These are phyloP conservation scores for Aureococcus anophagefferens DNA, from an alignment of 108 stramenopile genomes.

Conservation along the genomic window DNA sequence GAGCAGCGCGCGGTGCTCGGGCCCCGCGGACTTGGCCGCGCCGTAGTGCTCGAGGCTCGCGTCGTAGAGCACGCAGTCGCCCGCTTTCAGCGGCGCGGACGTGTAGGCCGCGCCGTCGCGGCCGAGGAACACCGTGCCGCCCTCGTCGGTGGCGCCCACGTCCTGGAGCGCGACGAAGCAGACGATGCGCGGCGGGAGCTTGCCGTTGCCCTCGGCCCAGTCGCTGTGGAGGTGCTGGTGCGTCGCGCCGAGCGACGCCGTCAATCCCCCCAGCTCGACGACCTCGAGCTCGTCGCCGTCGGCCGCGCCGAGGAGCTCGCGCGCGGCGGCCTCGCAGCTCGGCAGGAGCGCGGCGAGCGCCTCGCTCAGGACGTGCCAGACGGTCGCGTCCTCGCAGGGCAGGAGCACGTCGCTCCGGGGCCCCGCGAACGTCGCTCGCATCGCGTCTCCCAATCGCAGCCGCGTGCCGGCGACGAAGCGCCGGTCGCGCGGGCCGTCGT, in stretches of 20 bases:
- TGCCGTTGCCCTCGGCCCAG: background rate
- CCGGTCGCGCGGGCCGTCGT: background rate
- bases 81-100: background rate
- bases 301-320: background rate
- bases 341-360: background rate
- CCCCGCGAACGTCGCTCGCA: background rate
- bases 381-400: background rate
- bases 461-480: background rate
- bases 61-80: background rate
- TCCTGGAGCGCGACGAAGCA: background rate
- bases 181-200: background rate
- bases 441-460: background rate
- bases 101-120: background rate
- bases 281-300: background rate
- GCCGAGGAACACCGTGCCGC: background rate
- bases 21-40: background rate
- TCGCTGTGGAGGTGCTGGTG: background rate
- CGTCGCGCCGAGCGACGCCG: background rate
- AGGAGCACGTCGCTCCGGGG: background rate
- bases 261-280: background rate
- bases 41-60: background rate
- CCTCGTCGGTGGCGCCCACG: background rate
- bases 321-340: background rate
- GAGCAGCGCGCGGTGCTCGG: background rate
- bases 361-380: background rate